Conservation (phyloP, 192 early-diverging fungal species). For the Rhizophlyctis rosea region DNA sequence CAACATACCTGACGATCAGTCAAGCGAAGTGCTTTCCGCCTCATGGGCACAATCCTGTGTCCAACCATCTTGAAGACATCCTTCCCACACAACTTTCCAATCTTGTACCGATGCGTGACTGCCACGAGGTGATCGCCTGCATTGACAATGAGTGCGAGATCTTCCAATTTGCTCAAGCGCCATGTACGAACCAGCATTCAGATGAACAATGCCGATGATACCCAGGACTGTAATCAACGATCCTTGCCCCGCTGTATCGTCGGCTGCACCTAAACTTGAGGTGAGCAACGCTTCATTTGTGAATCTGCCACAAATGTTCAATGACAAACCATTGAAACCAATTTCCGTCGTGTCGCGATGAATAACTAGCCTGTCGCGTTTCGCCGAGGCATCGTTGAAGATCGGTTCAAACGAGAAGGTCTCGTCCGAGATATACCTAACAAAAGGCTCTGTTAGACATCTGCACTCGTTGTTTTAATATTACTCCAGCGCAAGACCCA, state of each 20-base stretch:
- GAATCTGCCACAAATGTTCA: no score
- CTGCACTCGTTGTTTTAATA: background rate
- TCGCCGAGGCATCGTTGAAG: conserved; percentile 41
- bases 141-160: background rate
- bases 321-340: conserved; percentile 48
- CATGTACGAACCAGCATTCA: conserved; percentile 59
- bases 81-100: conserved; percentile 57
- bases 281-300: no score
- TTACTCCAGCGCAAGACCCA: conserved; percentile 2
- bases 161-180: background rate
- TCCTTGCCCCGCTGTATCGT: conserved; percentile 32
- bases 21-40: conserved; percentile 20
- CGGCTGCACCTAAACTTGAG: background rate
- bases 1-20: conserved; percentile 23
- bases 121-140: conserved; percentile 75
- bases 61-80: conserved; percentile 64
- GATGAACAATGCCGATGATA: conserved; percentile 66
- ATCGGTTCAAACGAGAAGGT: conserved; percentile 58
- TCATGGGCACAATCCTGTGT: conserved; percentile 39
- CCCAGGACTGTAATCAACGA: conserved; percentile 60
- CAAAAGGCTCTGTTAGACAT: background rate
- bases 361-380: conserved; percentile 58
- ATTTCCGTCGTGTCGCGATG: conserved; percentile 46
- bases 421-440: conserved; percentile 50
- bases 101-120: conserved; percentile 60